Conservation (phyloP, 768 basidiomycete species). For the Gloeophyllum trabeum region DNA sequence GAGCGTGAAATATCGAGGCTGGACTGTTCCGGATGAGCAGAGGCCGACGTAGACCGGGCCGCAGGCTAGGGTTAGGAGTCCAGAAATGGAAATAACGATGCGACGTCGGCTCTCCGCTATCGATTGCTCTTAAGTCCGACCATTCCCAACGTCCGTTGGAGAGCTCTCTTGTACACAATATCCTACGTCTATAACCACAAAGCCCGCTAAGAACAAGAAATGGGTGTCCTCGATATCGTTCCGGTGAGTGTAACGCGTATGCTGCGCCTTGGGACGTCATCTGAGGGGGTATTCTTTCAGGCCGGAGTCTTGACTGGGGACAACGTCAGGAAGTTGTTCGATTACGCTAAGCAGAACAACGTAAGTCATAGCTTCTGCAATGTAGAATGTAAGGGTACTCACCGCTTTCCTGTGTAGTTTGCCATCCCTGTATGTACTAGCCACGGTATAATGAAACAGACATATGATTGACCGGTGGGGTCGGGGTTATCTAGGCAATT, state of each 20-base stretch:
- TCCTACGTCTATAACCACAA: background rate
- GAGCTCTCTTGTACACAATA: background rate
- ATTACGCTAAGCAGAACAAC: conserved; percentile 84
- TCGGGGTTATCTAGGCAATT: conserved; percentile 69
- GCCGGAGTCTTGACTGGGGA: conserved; percentile 94
- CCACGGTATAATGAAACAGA: background rate
- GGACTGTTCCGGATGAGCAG: too few species aligned
- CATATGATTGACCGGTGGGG: conserved; percentile 5
- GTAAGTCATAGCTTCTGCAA: conserved; percentile 28
- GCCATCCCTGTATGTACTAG: conserved; percentile 65
- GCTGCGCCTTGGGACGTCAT: too few species aligned
- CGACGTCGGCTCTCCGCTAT: background rate
- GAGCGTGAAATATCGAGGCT: too few species aligned
- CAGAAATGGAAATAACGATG: too few species aligned
- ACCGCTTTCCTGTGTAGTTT: conserved; percentile 34
- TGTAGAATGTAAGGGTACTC: conserved; percentile 2
- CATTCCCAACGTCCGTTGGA: background rate
- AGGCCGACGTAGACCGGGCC: too few species aligned
- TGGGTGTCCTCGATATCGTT: conserved; percentile 80
- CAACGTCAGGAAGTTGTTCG: conserved; percentile 88
- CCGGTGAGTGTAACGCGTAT: conserved; percentile 71
- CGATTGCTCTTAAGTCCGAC: background rate
- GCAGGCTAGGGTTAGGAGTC: too few species aligned
- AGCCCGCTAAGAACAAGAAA: conserved; percentile 13
- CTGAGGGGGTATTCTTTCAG: too few species aligned